Conservation (phyloP, 768 basidiomycete species). For the Megacollybia marginata region DNA sequence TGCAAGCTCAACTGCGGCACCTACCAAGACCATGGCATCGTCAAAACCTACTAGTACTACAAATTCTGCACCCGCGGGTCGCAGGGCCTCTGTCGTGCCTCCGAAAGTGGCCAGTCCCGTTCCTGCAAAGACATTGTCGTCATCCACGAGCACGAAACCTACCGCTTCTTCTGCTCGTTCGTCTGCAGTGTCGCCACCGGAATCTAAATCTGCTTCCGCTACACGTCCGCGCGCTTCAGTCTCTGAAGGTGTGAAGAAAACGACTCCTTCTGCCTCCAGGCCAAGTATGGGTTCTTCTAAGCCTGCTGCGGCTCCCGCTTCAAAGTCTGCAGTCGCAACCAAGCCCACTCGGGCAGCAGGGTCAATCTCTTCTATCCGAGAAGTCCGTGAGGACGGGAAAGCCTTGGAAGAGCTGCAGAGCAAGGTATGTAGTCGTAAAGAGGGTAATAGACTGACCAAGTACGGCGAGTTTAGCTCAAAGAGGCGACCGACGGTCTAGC, state of each 20-base stretch:
- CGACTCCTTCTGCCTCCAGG: slow-evolving; percentile 31
- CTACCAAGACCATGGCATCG: slow-evolving; percentile 29
- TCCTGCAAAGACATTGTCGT: slow-evolving; percentile 28
- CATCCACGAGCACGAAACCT: slow-evolving; percentile 32
- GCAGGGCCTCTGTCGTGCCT: slow-evolving; percentile 39
- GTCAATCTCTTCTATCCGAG: slow-evolving; percentile 72
- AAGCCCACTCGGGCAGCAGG: slow-evolving; percentile 40
- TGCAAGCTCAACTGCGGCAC: slow-evolving; percentile 26
- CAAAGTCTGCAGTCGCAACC: slow-evolving; percentile 26
- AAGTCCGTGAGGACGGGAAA: slow-evolving; percentile 57
- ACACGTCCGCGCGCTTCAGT: slow-evolving; percentile 60
- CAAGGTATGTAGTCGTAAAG: slow-evolving; percentile 33
- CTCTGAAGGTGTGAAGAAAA: slow-evolving; percentile 56
- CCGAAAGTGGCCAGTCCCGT: slow-evolving; percentile 24
- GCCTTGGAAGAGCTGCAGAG: slow-evolving; percentile 48
- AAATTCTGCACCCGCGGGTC: slow-evolving; percentile 24
- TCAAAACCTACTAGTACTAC: slow-evolving; percentile 22
- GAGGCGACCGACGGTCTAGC: slow-evolving; percentile 47
- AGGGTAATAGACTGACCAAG: background rate
- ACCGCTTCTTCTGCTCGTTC: slow-evolving; percentile 20
- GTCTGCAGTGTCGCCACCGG: slow-evolving; percentile 49
- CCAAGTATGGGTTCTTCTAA: slow-evolving; percentile 28
- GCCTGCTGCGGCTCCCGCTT: slow-evolving; percentile 14
- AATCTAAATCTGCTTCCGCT: slow-evolving; percentile 34
- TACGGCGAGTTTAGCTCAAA: slow-evolving; percentile 39